Evolutionary conservation across 2,329 filamentous ascomycete genomes (phyloP), one percentile per base, ranked within the genome.

Genomic region (Fusarium annulatum): DNA sequence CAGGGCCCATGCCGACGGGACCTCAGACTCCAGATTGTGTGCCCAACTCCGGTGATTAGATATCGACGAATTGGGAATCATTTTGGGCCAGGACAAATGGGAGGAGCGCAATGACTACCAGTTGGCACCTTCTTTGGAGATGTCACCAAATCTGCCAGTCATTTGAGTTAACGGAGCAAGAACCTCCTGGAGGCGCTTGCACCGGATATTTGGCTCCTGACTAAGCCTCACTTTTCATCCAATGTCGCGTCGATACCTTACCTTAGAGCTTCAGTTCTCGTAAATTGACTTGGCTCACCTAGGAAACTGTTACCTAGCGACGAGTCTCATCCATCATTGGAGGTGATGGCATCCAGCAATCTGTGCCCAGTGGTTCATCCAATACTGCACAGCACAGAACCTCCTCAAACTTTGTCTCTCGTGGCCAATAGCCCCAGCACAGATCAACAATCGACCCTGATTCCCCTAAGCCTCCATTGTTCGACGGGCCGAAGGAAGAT

Each of bases 291-390:
- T 45, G 39, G 36, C 43, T 74, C 28, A 55, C 68, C 62, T 61
- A 51, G 53, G 57, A 53, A 49, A 52, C 52, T 28, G n/a, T 58
- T 38, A n/a, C 34, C 64, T 33, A 55, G 23, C 23, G 19, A 55
- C 34, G 28, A 41, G 55, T 67, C 49, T 55, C 14, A 30, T 49
- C 34, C 58, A 67, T 67, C 60, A 68, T 75, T 57, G 60, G 28
- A 67, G 52, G 52, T 51, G 48, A 41, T 56, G 43, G 48, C 61
- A 26, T 41, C 48, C 38, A 34, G 64, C 41, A 62, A 72, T 45
- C 71, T 42, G 71, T 74, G 58, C 62, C 30, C n/a, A 26, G 30
- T 53, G 55, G 45, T 69, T 63, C 48, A 49, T 53, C 30, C 45
- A 57, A 57, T 60, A 43, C 26, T 30, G 21, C 19, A 43, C 46